These are phyloP conservation scores for Grammothele lineata DNA, from an alignment of 768 basidiomycete genomes.

Conservation along the genomic window DNA sequence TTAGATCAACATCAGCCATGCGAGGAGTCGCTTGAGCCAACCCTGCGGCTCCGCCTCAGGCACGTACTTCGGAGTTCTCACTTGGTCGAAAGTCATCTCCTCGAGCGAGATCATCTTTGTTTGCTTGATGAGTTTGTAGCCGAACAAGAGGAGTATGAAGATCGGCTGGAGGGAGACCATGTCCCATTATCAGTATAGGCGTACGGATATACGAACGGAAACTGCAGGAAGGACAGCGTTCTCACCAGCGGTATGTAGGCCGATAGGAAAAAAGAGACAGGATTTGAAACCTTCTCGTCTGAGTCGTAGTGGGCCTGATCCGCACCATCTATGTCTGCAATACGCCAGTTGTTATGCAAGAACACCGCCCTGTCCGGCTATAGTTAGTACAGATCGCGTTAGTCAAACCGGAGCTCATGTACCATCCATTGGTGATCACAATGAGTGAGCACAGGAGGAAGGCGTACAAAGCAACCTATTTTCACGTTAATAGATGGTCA, in stretches of 20 bases:
- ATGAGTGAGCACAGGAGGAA: slow-evolving; percentile 22
- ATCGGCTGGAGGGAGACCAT: slow-evolving; percentile 15
- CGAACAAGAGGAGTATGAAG: slow-evolving; percentile 23
- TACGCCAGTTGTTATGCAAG: slow-evolving; percentile 21
- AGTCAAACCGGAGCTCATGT: background rate
- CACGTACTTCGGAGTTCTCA: background rate
- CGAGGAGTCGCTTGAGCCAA: slow-evolving; percentile 6
- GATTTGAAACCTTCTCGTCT: slow-evolving; percentile 1
- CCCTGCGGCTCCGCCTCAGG: background rate
- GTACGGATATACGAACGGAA: background rate
- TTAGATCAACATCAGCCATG: background rate
- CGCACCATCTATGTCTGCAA: slow-evolving; percentile 12
- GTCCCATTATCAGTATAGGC: background rate
- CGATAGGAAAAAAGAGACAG: slow-evolving; percentile 22
- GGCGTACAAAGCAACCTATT: slow-evolving; percentile 24
- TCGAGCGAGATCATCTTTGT: slow-evolving; percentile 22
- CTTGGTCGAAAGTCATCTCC: slow-evolving; percentile 20
- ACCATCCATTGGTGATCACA: slow-evolving; percentile 27
- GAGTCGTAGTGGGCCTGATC: background rate
- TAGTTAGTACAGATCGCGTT: background rate
- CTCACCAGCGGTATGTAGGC: slow-evolving; percentile 26
- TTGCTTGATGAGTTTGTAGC: slow-evolving; percentile 27
- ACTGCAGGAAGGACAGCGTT: background rate
- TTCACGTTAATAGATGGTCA: background rate
- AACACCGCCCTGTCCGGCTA: slow-evolving; percentile 20